These are phyloP conservation scores for Podospora didyma DNA, from an alignment of 495 filamentous ascomycete species.

Conservation along the genomic window DNA sequence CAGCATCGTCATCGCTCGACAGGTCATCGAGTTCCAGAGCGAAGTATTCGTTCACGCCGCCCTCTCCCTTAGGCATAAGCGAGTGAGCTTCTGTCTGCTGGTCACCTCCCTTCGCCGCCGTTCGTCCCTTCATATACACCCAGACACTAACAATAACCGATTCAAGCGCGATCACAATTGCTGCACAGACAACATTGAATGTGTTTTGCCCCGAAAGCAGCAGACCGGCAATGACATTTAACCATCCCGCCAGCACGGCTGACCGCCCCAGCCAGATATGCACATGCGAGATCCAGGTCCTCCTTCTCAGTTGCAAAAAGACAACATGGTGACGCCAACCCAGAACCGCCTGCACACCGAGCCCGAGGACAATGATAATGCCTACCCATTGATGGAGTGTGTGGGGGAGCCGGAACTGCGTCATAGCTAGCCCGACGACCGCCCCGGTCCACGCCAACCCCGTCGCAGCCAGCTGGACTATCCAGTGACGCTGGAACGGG, in stretches of 20 bases:
- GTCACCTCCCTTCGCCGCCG: background rate
- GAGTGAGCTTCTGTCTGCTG: slow-evolving; percentile 7
- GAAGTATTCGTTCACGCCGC: slow-evolving; percentile 19
- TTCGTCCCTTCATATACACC: slow-evolving; percentile 11
- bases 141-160: slow-evolving; percentile 8
- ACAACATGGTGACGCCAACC: slow-evolving; percentile 30
- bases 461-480: slow-evolving; percentile 17
- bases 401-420: slow-evolving; percentile 3
- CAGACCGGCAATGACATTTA: slow-evolving; percentile 24
- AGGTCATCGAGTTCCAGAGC: slow-evolving; percentile 11
- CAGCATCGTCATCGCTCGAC: slow-evolving; percentile 28
- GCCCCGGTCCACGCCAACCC: slow-evolving; percentile 13
- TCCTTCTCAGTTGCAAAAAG: slow-evolving; percentile 18
- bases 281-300: slow-evolving; percentile 25
- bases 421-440: slow-evolving; percentile 13
- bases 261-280: slow-evolving; percentile 25
- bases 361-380: slow-evolving; percentile 3
- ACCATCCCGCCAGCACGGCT: slow-evolving; percentile 17
- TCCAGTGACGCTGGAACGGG: slow-evolving; percentile 26
- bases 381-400: slow-evolving; percentile 25
- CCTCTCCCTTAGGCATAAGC: slow-evolving; percentile 5
- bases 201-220: slow-evolving; percentile 14
- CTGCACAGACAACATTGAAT: background rate
- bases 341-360: slow-evolving; percentile 19
- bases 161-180: slow-evolving; percentile 8